Evolutionary conservation across 1,284 basidiomycete species (phyloP).

Genomic region (Ustilago trichophora): DNA sequence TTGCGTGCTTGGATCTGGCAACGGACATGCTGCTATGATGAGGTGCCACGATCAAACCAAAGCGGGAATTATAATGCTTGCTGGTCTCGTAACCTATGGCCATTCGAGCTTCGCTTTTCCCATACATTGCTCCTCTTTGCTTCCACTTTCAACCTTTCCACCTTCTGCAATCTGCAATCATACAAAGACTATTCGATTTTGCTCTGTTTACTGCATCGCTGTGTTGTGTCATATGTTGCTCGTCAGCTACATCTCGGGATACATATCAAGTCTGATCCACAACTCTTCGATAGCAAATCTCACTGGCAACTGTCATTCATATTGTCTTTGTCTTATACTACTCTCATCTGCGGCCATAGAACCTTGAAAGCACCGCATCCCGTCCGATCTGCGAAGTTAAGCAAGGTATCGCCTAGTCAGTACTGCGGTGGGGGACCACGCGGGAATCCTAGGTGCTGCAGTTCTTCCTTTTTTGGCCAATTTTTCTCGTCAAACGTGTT

Average conservation of each 20-base stretch:
- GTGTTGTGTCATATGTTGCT: too few species aligned
- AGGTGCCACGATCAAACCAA: constrained; percentile 35
- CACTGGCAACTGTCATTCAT: too few species aligned
- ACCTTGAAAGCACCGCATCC: constrained; percentile 82
- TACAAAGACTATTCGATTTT: too few species aligned
- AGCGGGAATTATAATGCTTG: constrained; percentile 50
- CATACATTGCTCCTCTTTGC: constrained; percentile 24
- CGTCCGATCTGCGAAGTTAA: constrained; percentile 83
- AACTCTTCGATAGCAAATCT: too few species aligned
- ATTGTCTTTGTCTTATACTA: too few species aligned
- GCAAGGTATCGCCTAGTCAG: constrained; percentile 80
- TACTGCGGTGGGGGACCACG: constrained; percentile 85
- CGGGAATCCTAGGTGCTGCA: constrained; percentile 82
- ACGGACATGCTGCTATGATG: constrained; percentile 42
- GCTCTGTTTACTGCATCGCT: too few species aligned
- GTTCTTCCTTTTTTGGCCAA: too few species aligned
- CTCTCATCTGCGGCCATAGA: constrained; percentile 81
- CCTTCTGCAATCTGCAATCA: too few species aligned
- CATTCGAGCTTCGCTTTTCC: constrained; percentile 51
- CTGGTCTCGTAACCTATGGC: constrained; percentile 29
- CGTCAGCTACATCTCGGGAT: too few species aligned
- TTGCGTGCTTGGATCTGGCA: constrained; percentile 41
- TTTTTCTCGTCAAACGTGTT: too few species aligned
- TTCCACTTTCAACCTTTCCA: too few species aligned
- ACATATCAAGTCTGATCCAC: too few species aligned